Evolutionary conservation across 148 eudicot species (phyloP), one percentile per base, ranked within the genome.

Genomic region (Hydrangea macrophylla): DNA sequence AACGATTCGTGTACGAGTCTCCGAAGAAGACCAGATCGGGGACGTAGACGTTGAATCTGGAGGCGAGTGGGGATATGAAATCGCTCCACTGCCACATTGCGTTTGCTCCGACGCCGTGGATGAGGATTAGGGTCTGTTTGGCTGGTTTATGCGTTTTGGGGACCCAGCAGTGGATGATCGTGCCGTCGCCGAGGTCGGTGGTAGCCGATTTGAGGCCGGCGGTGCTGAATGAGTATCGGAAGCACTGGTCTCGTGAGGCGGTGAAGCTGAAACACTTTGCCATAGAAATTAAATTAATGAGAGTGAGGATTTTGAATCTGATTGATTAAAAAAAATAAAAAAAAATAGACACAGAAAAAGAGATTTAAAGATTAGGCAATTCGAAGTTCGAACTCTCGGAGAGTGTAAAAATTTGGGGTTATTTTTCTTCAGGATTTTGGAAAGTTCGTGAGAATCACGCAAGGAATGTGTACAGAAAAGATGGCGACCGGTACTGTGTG

Each of bases 1-100:
- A 76, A 18, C 81, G 81, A 20, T 78, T 68, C 23, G 88, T 81
- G 62, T 70, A 77, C 8, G 88, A 83, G 20, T 68, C 75, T 0
- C 87, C 90, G 40, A 81, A 86, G 76, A 86, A 83, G 59, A 86
- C 57, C 25, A 86, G 63, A 66, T 86, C 85, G 11, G 88, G 90
- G 1, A 86, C 83, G 65, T 81, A 86, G 12, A 86, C 73, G 54
- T 86, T 83, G 73, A 86, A 83, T 23, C 65, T 70, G 9, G 82
- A 57, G 12, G 23, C 28, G 7, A 86, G 30, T 0, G 25, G 77
- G 9, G 50, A 4, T 0, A 75, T 48, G 68, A 75, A 83, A 1
- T 75, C 62, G 73, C 70, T 84, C 88, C 87, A 86, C 56, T 86
- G 88, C 90, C 90, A 86, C 90, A 79, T 83, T n/a, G 88, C 84